A percentile compares a stretch with the other conserved stretches of the same genome.
phyloP scores from a whole-genome alignment of 495 filamentous ascomycete species.

The Aspergillus asperescens region DNA sequence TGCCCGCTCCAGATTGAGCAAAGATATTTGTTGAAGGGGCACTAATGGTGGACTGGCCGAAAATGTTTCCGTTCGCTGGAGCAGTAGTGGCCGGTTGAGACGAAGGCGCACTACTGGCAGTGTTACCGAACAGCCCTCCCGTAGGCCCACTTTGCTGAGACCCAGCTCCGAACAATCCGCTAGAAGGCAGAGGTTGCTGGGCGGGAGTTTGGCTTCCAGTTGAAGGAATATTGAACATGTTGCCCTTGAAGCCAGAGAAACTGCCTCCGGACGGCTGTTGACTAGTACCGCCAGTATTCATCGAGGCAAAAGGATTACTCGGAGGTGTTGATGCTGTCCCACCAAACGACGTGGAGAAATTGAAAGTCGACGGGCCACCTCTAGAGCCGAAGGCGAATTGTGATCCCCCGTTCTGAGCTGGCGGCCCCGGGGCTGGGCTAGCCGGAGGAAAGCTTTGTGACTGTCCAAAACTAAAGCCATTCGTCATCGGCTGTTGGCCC shows the following conservation, averaged over 20 bases:
- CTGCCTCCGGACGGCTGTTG: conserved; percentile 18
- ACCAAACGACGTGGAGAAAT: conserved; percentile 31
- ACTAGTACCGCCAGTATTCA: conserved; percentile 19
- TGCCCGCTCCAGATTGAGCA: conserved; percentile 19
- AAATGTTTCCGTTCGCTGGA: conserved; percentile 22
- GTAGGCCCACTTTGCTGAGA: conserved; percentile 15
- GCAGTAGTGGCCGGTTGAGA: conserved; percentile 11
- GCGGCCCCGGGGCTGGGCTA: conserved; percentile 22
- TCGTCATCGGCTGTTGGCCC: conserved; percentile 24
- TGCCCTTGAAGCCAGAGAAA: conserved; percentile 30
- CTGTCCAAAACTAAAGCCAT: conserved; percentile 43
- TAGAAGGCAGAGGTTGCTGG: conserved; percentile 20
- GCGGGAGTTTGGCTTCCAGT: conserved; percentile 17
- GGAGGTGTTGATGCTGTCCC: conserved; percentile 16
- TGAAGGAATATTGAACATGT: conserved; percentile 30
- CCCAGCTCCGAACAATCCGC: conserved; percentile 20
- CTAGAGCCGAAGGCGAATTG: conserved; percentile 39
- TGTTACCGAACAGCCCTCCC: conserved; percentile 21
- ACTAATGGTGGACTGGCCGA: conserved; percentile 22
- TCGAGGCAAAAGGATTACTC: conserved; percentile 40
- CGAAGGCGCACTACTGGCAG: conserved; percentile 20
- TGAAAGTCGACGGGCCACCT: conserved; percentile 30
- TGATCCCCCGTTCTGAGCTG: conserved; percentile 26
- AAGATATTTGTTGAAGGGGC: conserved; percentile 23
- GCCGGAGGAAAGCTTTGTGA: conserved; percentile 45